These are phyloP conservation scores for Diaporthe sp. DNA, from an alignment of 2,329 filamentous ascomycete species.

Conservation along the genomic window DNA sequence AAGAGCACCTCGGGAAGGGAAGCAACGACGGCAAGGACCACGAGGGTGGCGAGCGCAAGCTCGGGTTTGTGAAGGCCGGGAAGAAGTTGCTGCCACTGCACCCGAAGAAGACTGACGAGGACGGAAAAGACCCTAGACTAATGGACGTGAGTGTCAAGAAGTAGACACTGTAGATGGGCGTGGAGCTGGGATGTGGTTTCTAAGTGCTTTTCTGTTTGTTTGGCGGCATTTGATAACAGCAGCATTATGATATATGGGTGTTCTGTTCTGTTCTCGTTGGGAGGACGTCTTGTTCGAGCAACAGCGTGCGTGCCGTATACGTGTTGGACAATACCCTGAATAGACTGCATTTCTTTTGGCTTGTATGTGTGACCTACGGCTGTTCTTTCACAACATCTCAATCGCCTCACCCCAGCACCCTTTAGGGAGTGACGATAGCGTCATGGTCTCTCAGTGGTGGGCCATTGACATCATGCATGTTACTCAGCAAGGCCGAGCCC, in stretches of 20 bases:
- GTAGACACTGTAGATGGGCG: neutral
- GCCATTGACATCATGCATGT: neutral
- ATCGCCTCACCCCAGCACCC: neutral
- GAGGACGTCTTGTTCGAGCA: neutral
- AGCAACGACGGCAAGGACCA: neutral
- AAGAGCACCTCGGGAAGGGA: neutral
- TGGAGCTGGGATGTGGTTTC: neutral
- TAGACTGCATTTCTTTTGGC: constrained; percentile 12
- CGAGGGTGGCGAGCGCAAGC: constrained; percentile 1
- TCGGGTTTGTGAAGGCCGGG: constrained; percentile 32
- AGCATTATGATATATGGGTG: neutral
- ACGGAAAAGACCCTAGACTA: constrained; percentile 3
- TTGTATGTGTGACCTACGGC: neutral
- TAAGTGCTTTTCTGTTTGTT: neutral
- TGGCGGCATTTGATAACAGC: neutral
- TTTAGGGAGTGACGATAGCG: neutral
- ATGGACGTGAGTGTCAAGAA: constrained; percentile 32
- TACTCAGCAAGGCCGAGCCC: constrained; percentile 4
- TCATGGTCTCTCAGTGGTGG: neutral
- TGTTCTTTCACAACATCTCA: neutral
- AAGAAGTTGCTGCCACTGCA: constrained; percentile 37
- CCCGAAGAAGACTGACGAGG: neutral
- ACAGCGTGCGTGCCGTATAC: constrained; percentile 1
- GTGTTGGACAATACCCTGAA: constrained; percentile 31
- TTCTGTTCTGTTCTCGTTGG: neutral